Base-by-base conservation (phyloP, 2,329 filamentous ascomycete genomes). In the Aspergillus puulaauensis region DNA sequence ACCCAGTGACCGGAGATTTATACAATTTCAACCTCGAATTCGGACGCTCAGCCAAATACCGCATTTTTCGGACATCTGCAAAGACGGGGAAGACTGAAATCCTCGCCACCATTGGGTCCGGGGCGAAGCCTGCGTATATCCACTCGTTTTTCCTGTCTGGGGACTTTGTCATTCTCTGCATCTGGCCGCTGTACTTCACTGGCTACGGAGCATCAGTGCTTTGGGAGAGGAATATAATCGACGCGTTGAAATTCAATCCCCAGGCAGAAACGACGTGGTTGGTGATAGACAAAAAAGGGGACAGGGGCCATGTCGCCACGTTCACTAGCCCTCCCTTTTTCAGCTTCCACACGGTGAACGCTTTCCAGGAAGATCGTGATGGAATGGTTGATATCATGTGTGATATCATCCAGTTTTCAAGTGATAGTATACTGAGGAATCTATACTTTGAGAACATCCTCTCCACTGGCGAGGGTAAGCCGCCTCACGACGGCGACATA, bases 1-100 rank as follows among this genome's bases (percentile, higher is more conserved):
- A 93, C 68, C 87, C 87, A 0, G 71, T 74, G 0, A 91, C 86
- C 0, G 90, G 90, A 11, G 90, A 93, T 62, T 67, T 89, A 5
- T 92, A 84, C 80, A 93, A 93, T 74, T 93, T 84, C 75, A 93
- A 93, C 66, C 81, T 92, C 11, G 81, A 86, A 0, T 70, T 90
- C 21, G 86, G 86, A 0, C 72, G 70, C 0, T 69, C 68, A 0
- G 69, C 83, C 1, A 83, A 79, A 0, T 93, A 92, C 68, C 84
- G 87, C n/a, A 68, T 93, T 14, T 93, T 92, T 71, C 77, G 81
- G 1, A 82, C 85, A 1, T 86, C 81, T n/a, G 82, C 84, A 0
- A 68, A 78, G 0, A 87, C 84, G 0, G 87, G 86, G 0, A 76
- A 83, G 54, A 90, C 88, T 0, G 82, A 85, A 0, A 86, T 93